These are phyloP conservation scores for Amphirosellinia nigrospora DNA, from an alignment of 495 filamentous ascomycete genomes.

Conservation along the genomic window DNA sequence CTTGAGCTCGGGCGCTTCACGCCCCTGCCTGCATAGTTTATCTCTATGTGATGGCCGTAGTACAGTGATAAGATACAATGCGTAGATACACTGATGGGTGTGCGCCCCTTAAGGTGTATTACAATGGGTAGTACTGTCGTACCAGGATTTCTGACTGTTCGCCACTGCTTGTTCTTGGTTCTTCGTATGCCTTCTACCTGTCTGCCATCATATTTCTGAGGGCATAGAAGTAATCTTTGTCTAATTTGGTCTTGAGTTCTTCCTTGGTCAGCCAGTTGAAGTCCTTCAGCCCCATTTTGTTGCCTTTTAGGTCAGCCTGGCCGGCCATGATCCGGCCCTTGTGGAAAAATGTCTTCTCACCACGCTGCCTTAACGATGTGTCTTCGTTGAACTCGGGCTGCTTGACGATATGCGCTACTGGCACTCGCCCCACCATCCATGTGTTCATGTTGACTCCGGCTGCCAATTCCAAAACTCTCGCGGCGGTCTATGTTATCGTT, in stretches of 20 bases:
- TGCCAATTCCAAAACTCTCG: conserved; percentile 73
- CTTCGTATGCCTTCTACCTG: conserved; percentile 55
- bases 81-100: conserved; percentile 22
- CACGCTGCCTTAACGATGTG: conserved; percentile 45
- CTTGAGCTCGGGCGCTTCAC: neutral
- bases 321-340: conserved; percentile 95
- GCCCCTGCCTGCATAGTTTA: neutral
- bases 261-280: conserved; percentile 93
- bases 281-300: conserved; percentile 74
- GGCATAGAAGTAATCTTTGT: conserved; percentile 68
- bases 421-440: conserved; percentile 92
- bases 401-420: conserved; percentile 77
- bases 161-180: conserved; percentile 2
- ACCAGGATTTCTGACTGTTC: conserved; percentile 21
- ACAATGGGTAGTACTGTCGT: conserved; percentile 29
- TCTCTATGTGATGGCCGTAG: conserved; percentile 18
- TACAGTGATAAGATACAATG: conserved; percentile 30
- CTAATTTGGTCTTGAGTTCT: conserved; percentile 73
- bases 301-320: conserved; percentile 80
- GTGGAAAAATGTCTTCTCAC: conserved; percentile 92
- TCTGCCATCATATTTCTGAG: conserved; percentile 83
- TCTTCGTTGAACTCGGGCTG: conserved; percentile 48
- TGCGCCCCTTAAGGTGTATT: conserved; percentile 23
- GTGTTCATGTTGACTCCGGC: conserved; percentile 98
- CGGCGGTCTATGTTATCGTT: conserved; percentile 68